Percentiles rank a stretch among this genome's conserved stretches.
phyloP scores from a whole-genome alignment of 345 rosid genomes.

The Isatis tinctoria region DNA sequence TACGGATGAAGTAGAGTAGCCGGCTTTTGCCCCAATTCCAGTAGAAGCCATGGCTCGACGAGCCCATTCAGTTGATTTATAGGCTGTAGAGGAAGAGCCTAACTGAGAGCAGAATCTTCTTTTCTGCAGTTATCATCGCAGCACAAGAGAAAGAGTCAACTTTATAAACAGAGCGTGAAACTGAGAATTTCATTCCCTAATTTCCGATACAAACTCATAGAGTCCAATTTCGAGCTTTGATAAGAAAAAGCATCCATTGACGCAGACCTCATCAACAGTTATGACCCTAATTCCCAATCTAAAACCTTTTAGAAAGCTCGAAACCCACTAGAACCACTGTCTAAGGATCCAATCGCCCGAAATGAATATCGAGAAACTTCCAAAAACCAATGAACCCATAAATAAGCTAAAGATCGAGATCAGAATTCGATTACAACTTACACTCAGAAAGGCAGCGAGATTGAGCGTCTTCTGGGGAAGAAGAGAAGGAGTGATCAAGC shows the following conservation, averaged over 20 bases:
- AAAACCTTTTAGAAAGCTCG: slow-evolving; percentile 7
- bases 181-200: not conserved
- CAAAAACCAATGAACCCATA: not conserved
- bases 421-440: slow-evolving; percentile 36
- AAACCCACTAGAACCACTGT: slow-evolving; percentile 5
- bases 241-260: not conserved
- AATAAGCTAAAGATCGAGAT: slow-evolving; percentile 3
- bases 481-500: slow-evolving; percentile 38
- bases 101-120: slow-evolving; percentile 33
- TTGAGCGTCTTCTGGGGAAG: slow-evolving; percentile 26
- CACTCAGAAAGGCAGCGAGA: slow-evolving; percentile 40
- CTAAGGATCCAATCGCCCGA: not conserved
- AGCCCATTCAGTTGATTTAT: slow-evolving; percentile 32
- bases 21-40: slow-evolving; percentile 27
- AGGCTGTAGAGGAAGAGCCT: slow-evolving; percentile 20
- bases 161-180: not conserved
- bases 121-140: slow-evolving; percentile 41
- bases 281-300: not conserved
- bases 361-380: not conserved
- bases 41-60: slow-evolving; percentile 53
- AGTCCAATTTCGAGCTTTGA: not conserved
- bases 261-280: slow-evolving; percentile 6
- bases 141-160: slow-evolving; percentile 3
- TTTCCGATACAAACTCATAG: not conserved
- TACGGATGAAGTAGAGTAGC: slow-evolving; percentile 46